Percentiles rank a stretch among this genome's conserved stretches.
These are phyloP conservation scores for Aspergillus sp. DNA, from an alignment of 2,329 filamentous ascomycete species.

Conservation along the genomic window DNA sequence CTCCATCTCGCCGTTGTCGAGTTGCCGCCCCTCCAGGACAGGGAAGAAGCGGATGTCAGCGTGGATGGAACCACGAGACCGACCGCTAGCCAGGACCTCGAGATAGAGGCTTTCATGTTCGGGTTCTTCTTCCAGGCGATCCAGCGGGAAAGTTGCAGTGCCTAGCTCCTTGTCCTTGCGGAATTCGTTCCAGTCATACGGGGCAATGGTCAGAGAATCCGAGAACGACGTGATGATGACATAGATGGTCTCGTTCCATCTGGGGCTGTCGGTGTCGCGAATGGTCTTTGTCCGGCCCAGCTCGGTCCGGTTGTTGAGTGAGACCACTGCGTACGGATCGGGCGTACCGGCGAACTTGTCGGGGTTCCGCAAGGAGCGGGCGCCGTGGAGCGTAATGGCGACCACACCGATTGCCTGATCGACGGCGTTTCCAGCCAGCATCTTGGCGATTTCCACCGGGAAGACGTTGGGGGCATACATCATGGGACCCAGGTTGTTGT, in stretches of 20 bases:
- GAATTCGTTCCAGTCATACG: conserved; percentile 93
- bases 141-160: conserved; percentile 78
- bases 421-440: conserved; percentile 89
- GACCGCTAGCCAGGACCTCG: conserved; percentile 81
- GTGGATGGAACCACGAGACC: conserved; percentile 74
- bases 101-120: conserved; percentile 82
- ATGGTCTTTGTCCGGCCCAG: conserved; percentile 88
- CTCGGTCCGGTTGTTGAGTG: conserved; percentile 76
- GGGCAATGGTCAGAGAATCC: conserved; percentile 77
- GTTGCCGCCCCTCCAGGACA: conserved; percentile 66
- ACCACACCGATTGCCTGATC: conserved; percentile 95
- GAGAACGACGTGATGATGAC: conserved; percentile 89
- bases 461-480: conserved; percentile 99
- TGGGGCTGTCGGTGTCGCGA: conserved; percentile 78
- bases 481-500: conserved; percentile 90
- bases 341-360: conserved; percentile 91
- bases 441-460: conserved; percentile 97
- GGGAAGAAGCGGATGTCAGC: conserved; percentile 94
- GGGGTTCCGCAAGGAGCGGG: conserved; percentile 87
- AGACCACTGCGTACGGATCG: conserved; percentile 84
- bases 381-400: conserved; percentile 86
- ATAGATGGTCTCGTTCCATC: conserved; percentile 97
- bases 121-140: conserved; percentile 72
- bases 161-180: conserved; percentile 96
- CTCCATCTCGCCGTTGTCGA: conserved; percentile 73